Base-by-base conservation (phyloP, 495 filamentous ascomycete genomes). In the Lasiosphaeria miniovina region DNA sequence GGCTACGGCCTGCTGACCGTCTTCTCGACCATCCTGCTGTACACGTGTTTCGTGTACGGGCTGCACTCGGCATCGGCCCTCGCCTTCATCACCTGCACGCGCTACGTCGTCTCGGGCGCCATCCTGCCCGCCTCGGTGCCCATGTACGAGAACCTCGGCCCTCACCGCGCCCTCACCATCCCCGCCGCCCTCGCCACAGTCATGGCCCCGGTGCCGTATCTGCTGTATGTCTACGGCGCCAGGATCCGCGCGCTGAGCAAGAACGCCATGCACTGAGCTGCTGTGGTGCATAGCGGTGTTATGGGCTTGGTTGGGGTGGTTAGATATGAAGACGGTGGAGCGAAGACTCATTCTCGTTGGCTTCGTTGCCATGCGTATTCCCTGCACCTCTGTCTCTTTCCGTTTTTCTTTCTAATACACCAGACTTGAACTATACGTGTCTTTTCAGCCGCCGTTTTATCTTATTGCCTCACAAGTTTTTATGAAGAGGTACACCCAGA, bases 81-180 rank as follows among this genome's bases (percentile, higher is more conserved):
- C 38, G 38, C 38, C 38, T 46, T 14, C 11, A 46, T 46, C 12
- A 46, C 43, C 43, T 46, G 43, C 43, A 46, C 15, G 3, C 12
- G 7, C 43, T 46, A 46, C 15, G 43, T 46, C 43, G 11, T 46
- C 0, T 11, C 43, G 11, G 43, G 43, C 43, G 43, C 43, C 43
- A 5, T 46, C 4, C 4, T 46, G 6, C 43, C 12, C 4, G 43
- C 43, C 43, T 46, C 43, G 3, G 43, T 46, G 6, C 43, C 43
- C 43, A 46, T 46, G 43, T 46, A 46, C 43, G 43, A 46, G 43
- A 46, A 46, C 15, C 43, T 46, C 12, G 43, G 43, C 5, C 43
- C 43, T 2, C 43, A 46, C 43, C 12, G 11, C 5, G 43, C 43
- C 6, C 15, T 46, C 12, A 46, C 43, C 15, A 46, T 46, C 43